Base-by-base conservation (phyloP, 805 yeast genomes). In the Candida incommunis region DNA sequence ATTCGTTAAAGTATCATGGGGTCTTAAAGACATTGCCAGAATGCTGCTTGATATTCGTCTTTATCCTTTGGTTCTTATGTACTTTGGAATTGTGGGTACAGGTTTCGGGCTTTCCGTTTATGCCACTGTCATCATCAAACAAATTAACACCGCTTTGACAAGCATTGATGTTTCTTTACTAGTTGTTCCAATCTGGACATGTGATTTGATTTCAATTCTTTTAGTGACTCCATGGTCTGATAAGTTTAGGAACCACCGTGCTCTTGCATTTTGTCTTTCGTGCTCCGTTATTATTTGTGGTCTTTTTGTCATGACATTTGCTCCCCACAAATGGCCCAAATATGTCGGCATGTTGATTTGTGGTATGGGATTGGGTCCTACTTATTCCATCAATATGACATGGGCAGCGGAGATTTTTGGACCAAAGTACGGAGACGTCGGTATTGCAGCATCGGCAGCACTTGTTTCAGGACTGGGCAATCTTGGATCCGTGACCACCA, bases 31-130 rank as follows among this genome's bases (percentile, higher is more conserved):
- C 48, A 66, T 85, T 24, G 54, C 62, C 37, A 60, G 58, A 5
- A 72, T 85, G 35, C 51, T 82, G 21, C 54, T 67, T 25, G 95
- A 86, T 57, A 55, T 71, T 41, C 69, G 92, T 51, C 68, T 80
- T 37, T 84, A 88, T 88, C 92, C 94, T 1, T 62, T 86, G 48
- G 67, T 83, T 41, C 68, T 85, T 64, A 85, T 85, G 95, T 85
- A 85, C 63, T 86, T 85, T 59, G 95, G 95, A 18, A 94, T 82
- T 20, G 95, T 85, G 22, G 95, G 95, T 41, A 76, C 85, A n/a
- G 95, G 95, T 1, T 79, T 72, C 55, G 95, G 94, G 25, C 66
- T 85, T 42, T 87, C 87, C 25, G 90, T 80, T 20, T 85, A 81
- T 62, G 95, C 88, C 3, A 79, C 94, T 2, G 78, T 90, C 5